phyloP scores from a whole-genome alignment of 192 early-diverging fungal genomes.

The Backusella liffmaniae region DNA sequence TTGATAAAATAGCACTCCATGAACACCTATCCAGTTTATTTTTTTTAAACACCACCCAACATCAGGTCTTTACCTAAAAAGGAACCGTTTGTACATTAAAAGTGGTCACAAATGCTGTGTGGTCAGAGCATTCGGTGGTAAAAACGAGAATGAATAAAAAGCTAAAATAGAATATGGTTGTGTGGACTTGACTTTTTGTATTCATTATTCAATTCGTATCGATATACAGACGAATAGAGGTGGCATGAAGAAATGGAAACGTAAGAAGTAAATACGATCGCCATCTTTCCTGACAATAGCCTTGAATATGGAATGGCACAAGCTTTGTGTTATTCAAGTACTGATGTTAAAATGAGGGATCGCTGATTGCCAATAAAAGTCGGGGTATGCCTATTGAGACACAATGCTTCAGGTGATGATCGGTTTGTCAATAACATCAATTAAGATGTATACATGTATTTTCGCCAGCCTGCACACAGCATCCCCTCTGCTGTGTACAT shows the following conservation, averaged over 20 bases:
- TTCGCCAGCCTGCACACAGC: not conserved
- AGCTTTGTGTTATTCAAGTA: not conserved
- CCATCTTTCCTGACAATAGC: not conserved
- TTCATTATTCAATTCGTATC: not conserved
- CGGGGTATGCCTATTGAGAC: not conserved
- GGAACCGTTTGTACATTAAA: not conserved
- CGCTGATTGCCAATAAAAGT: constrained; percentile 1
- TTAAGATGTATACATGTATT: not conserved
- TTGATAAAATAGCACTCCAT: not conserved
- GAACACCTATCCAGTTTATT: not conserved
- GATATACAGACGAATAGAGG: not conserved
- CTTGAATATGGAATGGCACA: not conserved
- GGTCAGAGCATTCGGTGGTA: not conserved
- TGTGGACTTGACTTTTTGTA: not conserved
- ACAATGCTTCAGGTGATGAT: not conserved
- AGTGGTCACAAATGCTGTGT: not conserved
- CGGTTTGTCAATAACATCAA: not conserved
- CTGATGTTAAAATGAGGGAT: not conserved
- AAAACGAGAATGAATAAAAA: no score
- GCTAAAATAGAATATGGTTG: not conserved
- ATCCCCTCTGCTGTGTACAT: not conserved
- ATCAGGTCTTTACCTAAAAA: not conserved
- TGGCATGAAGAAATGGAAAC: not conserved
- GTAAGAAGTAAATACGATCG: not conserved
- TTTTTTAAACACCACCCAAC: not conserved